Percentiles rank a stretch among this genome's conserved stretches.
These are phyloP conservation scores for Leccinum truebloodii DNA, from an alignment of 768 basidiomycete species.

Conservation along the genomic window DNA sequence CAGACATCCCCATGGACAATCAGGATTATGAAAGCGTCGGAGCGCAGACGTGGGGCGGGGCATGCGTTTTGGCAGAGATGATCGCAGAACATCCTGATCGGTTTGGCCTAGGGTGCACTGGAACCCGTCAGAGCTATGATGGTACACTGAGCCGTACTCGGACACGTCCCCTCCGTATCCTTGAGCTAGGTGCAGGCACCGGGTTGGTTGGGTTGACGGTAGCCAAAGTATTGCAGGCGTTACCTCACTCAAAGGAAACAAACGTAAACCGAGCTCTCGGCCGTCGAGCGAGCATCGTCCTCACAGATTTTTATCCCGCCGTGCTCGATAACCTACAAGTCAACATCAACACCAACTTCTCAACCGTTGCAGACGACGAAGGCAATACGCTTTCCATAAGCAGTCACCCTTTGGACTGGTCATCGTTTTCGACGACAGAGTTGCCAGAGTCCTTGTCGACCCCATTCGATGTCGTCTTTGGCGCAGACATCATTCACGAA, in stretches of 20 bases:
- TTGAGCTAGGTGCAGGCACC: slow-evolving; percentile 61
- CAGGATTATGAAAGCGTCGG: slow-evolving; percentile 74
- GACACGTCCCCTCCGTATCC: slow-evolving; percentile 35
- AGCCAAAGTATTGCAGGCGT: slow-evolving; percentile 33
- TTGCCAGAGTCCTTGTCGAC: slow-evolving; percentile 27
- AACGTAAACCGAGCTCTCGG: neutral
- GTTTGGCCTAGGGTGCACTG: slow-evolving; percentile 44
- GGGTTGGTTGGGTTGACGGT: slow-evolving; percentile 50
- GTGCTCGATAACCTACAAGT: slow-evolving; percentile 47
- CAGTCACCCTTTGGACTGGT: slow-evolving; percentile 43
- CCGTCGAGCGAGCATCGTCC: slow-evolving; percentile 33
- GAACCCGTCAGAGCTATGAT: neutral
- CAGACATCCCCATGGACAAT: slow-evolving; percentile 70
- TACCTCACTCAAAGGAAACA: neutral
- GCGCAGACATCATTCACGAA: slow-evolving; percentile 59
- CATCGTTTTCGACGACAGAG: slow-evolving; percentile 22
- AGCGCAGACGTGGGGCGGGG: slow-evolving; percentile 88
- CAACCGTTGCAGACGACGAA: neutral
- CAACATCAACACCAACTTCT: slow-evolving; percentile 44
- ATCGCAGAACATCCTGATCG: slow-evolving; percentile 55
- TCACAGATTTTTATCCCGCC: slow-evolving; percentile 51
- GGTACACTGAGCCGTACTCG: neutral
- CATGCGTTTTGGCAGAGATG: slow-evolving; percentile 77
- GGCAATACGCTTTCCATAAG: slow-evolving; percentile 19
- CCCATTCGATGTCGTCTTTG: slow-evolving; percentile 51